A percentile compares a stretch with the other conserved stretches of the same genome.
phyloP scores from a whole-genome alignment of 2,329 filamentous ascomycete genomes.

The Dactylonectria macrodidyma region DNA sequence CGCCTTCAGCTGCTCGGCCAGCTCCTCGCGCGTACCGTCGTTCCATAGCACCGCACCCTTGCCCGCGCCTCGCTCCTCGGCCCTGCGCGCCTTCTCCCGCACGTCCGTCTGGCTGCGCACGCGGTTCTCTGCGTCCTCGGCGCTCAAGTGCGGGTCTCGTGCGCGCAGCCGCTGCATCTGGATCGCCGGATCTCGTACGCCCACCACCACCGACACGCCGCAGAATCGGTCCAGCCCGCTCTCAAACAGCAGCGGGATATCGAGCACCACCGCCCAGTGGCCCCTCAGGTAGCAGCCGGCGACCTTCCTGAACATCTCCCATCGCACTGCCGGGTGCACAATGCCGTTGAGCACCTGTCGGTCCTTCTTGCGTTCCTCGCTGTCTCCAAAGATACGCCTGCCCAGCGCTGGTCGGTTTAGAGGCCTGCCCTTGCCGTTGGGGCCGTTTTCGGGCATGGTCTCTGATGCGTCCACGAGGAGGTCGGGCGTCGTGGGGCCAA shows the following conservation, averaged over 20 bases:
- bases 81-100: conserved; percentile 83
- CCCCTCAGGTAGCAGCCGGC: conserved; percentile 81
- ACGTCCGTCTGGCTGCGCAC: conserved; percentile 92
- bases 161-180: conserved; percentile 86
- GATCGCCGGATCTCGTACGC: conserved; percentile 81
- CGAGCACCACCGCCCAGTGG: conserved; percentile 90
- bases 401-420: conserved; percentile 91
- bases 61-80: conserved; percentile 73
- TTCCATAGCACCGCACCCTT: conserved; percentile 92
- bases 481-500: conserved; percentile 86
- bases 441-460: conserved; percentile 67
- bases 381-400: conserved; percentile 86
- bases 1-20: conserved; percentile 76
- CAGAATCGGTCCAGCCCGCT: conserved; percentile 88
- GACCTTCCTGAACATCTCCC: conserved; percentile 84
- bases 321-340: conserved; percentile 90
- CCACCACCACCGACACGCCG: conserved; percentile 89
- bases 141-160: conserved; percentile 82
- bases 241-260: conserved; percentile 94
- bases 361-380: conserved; percentile 78
- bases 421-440: conserved; percentile 75
- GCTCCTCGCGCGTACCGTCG: conserved; percentile 79
- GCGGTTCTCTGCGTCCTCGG: conserved; percentile 90
- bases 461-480: conserved; percentile 77
- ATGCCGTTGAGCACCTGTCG: conserved; percentile 87